Evolutionary conservation across 1,284 basidiomycete genomes (phyloP), one percentile per base, ranked within the genome.

Genomic region (Chondrostereum purpureum): DNA sequence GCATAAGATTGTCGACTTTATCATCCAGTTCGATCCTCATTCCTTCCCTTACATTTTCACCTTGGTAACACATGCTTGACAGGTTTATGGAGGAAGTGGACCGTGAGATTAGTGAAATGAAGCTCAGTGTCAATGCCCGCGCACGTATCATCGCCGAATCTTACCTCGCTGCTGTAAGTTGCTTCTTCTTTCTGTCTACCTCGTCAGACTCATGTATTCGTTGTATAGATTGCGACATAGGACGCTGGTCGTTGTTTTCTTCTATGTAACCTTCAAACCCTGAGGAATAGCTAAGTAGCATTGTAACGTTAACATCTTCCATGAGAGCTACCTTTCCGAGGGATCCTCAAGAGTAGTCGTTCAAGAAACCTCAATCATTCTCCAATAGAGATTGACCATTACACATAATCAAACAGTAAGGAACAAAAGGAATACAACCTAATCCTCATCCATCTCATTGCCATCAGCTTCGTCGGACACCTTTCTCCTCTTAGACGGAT

Each of bases 1-100:
- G 71, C 94, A 99, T 69, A 99, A 98, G 72, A 86, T 99, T 45
- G 96, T 99, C 37, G 96, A 99, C 69, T 99, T 99, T 68, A 96
- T 99, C 67, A 97, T 98, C 55, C 92, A 99, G 87, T 92, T 53
- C 36, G 68, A 56, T 31, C 4, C 47, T 22, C 56, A 22, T 42
- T 5, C 33, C n/a, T 27, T 21, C 10, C 23, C 12, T 12, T 18
- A 20, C 12, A 44, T 39, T 42, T 40, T 41, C 42, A 27, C 14
- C 39, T 20, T 36, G 45, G 22, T 21, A 45, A 20, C 48, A 46
- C 17, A 14, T 8, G 40, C 31, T 18, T 39, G 33, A 12, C 52
- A 90, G 88, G 61, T 97, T 98, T 63, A 98, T 98, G 94, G 93
- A 98, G 62, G 93, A 98, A 58, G 93, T 98, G 3, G 90, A 92